Conservation (phyloP, 495 filamentous ascomycete species). For the Neurospora cerealis region DNA sequence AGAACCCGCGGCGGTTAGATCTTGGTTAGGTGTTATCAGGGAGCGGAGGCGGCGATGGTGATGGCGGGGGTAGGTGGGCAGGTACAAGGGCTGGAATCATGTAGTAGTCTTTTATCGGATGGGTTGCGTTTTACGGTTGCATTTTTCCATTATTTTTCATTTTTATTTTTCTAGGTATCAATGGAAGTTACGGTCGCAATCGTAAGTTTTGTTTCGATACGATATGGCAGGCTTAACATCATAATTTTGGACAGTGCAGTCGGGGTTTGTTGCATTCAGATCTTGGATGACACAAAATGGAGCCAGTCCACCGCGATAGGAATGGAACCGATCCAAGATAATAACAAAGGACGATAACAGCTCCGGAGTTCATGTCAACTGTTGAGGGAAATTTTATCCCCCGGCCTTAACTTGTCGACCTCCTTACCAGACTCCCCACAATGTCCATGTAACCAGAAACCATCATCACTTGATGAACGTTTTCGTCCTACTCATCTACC, state of each 20-base stretch:
- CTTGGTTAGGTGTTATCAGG: not conserved
- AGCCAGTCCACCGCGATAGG: no score
- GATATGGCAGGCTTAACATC: not conserved
- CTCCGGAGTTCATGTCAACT: no score
- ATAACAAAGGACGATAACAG: no score
- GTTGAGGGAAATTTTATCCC: no score
- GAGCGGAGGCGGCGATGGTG: not conserved
- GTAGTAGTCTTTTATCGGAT: not conserved
- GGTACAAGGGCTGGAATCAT: not conserved
- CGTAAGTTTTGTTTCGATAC: not conserved
- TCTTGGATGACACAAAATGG: not conserved
- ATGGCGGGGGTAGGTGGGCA: not conserved
- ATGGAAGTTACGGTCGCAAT: not conserved
- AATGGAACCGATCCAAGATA: no score
- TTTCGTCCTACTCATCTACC: not conserved
- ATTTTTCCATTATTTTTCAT: not conserved
- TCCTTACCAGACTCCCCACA: no score
- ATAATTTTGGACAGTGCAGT: not conserved
- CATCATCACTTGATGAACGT: no score
- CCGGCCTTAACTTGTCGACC: no score
- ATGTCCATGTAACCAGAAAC: no score
- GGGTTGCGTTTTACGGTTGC: not conserved
- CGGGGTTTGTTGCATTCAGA: not conserved
- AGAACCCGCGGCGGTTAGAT: not conserved
- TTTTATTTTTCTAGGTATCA: not conserved